A percentile compares a stretch with the other conserved stretches of the same genome.
Conservation (phyloP, 2,329 filamentous ascomycete species). For the Monosporascus cannonballus region DNA sequence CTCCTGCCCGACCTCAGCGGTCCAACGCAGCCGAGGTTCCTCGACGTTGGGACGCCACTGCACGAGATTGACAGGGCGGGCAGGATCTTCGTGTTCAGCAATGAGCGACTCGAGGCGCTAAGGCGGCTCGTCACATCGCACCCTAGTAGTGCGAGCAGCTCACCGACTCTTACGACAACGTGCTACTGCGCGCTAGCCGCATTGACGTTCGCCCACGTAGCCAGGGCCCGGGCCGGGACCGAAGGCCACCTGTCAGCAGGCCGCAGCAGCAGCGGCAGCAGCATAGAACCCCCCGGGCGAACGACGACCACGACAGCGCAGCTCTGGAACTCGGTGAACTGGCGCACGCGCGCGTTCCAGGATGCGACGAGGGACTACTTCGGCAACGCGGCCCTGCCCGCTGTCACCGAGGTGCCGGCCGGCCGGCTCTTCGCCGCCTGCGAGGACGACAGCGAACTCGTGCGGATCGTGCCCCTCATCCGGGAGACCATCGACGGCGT, state of each 20-base stretch:
- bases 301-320: slow-evolving; percentile 10
- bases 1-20: slow-evolving; percentile 26
- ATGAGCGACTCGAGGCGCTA: slow-evolving; percentile 26
- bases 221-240: slow-evolving; percentile 24
- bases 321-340: slow-evolving; percentile 37
- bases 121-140: slow-evolving; percentile 15
- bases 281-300: background rate
- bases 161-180: slow-evolving; percentile 21
- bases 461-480: slow-evolving; percentile 23
- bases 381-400: slow-evolving; percentile 36
- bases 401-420: slow-evolving; percentile 23
- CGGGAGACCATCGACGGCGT: slow-evolving; percentile 28
- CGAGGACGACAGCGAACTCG: slow-evolving; percentile 19
- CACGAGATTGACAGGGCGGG: slow-evolving; percentile 29
- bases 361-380: slow-evolving; percentile 28
- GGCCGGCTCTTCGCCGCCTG: slow-evolving; percentile 17
- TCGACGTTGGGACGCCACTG: slow-evolving; percentile 20
- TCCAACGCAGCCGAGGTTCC: slow-evolving; percentile 29
- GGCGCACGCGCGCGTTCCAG: slow-evolving; percentile 30
- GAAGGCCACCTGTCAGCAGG: slow-evolving; percentile 15
- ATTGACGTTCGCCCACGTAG: slow-evolving; percentile 34
- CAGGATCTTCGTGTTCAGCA: slow-evolving; percentile 35
- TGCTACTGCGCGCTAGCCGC: slow-evolving; percentile 23
- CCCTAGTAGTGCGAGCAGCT: slow-evolving; percentile 5
- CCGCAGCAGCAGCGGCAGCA: background rate